Evolutionary conservation across 805 yeast genomes (phyloP), one percentile per base, ranked within the genome.

Genomic region (Saccharomyces mikatae): DNA sequence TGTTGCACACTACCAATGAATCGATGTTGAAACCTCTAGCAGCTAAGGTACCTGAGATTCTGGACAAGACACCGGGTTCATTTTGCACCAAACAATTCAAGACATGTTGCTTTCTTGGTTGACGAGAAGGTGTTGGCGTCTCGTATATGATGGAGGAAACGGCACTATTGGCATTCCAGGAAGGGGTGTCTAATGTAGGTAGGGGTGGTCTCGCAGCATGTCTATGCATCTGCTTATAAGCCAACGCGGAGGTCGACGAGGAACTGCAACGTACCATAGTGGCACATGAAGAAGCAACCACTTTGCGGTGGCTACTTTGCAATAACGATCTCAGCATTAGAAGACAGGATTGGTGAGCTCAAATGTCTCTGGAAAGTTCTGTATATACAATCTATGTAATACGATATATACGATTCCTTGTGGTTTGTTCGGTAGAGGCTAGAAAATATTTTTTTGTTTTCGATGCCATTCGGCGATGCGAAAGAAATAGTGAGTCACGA

Each of bases 21-120:
- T 94, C 99, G 67, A 94, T 94, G 76, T 94, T 94, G 82, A 94
- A 94, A 17, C 99, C 99, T 71, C 99, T 81, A 44, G 97, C 98
- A 41, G 99, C 99, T 62, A 94, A 79, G 52, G 96, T 90, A 53
- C 97, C 97, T 6, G 97, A 87, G 47, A 94, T 88, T 53, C 92
- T 82, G 36, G 96, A 86, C 64, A 94, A 77, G 48, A 94, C 99
- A 79, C 99, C 99, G 6, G 99, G 98, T 74, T 94, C 99, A 72
- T 94, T 92, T 74, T 94, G 98, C 17, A 94, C 99, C 68, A 94
- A 79, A 76, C 99, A 94, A 79, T 92, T 94, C 70, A 94, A 79
- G 48, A 94, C 95, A 65, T 94, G 99, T 66, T 87, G 87, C 61
- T 86, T 84, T 62, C 80, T 77, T 46, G 90, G 88, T 41, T 85